These are phyloP conservation scores for Boletus vinaceobasis DNA, from an alignment of 768 basidiomycete species.

Conservation along the genomic window DNA sequence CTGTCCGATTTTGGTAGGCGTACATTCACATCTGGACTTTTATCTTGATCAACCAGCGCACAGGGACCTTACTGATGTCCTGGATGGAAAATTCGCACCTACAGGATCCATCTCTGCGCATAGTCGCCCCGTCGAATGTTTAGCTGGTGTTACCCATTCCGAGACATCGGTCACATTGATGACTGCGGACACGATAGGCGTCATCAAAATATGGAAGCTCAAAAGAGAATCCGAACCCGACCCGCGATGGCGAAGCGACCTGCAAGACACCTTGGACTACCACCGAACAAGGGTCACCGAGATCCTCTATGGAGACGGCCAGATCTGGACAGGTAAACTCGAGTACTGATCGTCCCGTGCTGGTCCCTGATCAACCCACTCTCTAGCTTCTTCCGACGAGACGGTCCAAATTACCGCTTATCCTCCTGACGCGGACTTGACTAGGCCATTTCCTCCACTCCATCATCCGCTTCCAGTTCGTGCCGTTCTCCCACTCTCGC, in stretches of 20 bases:
- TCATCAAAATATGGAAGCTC: constrained; percentile 79
- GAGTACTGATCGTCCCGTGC: background rate
- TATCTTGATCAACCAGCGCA: background rate
- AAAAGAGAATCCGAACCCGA: constrained; percentile 36
- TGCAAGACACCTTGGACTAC: constrained; percentile 55
- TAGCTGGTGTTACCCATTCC: constrained; percentile 54
- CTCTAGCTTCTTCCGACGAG: constrained; percentile 83
- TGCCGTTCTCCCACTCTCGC: constrained; percentile 63
- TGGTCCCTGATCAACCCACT: background rate
- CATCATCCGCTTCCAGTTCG: constrained; percentile 64
- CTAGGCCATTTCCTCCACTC: constrained; percentile 49
- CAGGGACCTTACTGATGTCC: constrained; percentile 63
- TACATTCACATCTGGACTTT: background rate
- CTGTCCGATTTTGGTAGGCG: constrained; percentile 78
- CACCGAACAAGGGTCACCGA: constrained; percentile 87
- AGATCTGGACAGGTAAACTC: constrained; percentile 82
- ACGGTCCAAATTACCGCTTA: constrained; percentile 64
- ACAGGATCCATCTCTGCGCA: constrained; percentile 77
- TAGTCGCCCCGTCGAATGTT: constrained; percentile 80
- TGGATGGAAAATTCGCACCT: constrained; percentile 40
- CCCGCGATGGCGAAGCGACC: constrained; percentile 49
- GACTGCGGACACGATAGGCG: constrained; percentile 91
- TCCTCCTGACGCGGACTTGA: constrained; percentile 28
- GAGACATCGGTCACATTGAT: constrained; percentile 54
- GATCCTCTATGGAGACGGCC: constrained; percentile 57